These are phyloP conservation scores for Candida pseudoviswanathii DNA, from an alignment of 1,139 yeast genomes.

Conservation along the genomic window DNA sequence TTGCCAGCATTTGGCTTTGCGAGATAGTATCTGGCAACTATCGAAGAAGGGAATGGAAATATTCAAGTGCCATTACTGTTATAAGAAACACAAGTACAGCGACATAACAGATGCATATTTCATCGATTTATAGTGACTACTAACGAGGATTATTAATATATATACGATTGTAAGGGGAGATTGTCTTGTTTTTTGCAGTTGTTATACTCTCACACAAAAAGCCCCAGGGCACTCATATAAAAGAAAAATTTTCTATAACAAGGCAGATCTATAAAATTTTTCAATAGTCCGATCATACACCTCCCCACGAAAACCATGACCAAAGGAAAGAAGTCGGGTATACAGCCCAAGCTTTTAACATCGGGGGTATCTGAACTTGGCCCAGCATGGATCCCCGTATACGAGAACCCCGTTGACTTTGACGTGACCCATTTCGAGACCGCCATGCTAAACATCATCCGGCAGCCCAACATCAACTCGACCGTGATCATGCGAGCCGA, in stretches of 20 bases:
- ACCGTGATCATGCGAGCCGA: slow-evolving; percentile 91
- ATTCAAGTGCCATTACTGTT: slow-evolving; percentile 53
- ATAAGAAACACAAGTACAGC: slow-evolving; percentile 45
- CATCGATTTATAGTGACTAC: slow-evolving; percentile 29
- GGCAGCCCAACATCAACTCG: slow-evolving; percentile 89
- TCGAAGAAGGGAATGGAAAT: slow-evolving; percentile 44
- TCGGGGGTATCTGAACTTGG: slow-evolving; percentile 53
- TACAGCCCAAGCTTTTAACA: neutral
- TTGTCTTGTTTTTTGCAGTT: neutral
- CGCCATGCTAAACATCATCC: slow-evolving; percentile 80
- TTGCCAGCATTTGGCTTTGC: slow-evolving; percentile 48
- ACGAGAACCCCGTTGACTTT: slow-evolving; percentile 47
- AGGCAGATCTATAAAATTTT: neutral
- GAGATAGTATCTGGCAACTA: slow-evolving; percentile 50
- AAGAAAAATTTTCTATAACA: neutral
- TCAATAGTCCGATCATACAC: neutral
- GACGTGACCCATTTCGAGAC: slow-evolving; percentile 58
- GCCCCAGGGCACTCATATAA: neutral
- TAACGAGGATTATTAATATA: neutral
- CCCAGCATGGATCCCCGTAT: slow-evolving; percentile 64
- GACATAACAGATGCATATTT: slow-evolving; percentile 49
- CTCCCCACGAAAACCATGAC: neutral
- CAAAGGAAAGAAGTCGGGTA: slow-evolving; percentile 1
- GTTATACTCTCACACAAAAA: neutral
- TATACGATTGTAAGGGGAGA: neutral